Conservation (phyloP, 305 asterid genomes). For the Plantago coronopus region DNA sequence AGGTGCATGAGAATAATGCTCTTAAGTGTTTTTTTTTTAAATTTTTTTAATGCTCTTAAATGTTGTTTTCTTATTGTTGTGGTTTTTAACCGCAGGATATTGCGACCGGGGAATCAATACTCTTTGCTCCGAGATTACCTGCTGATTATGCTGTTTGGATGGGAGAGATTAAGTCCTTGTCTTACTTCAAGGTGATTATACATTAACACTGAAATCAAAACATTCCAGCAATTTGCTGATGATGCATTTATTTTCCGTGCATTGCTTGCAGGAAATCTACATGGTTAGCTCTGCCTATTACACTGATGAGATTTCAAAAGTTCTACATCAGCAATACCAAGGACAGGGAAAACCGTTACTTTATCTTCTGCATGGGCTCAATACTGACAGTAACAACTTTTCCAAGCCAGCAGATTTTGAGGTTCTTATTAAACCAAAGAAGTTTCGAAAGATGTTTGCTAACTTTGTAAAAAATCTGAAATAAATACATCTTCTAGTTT, state of each 20-base stretch:
- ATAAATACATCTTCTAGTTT: no score
- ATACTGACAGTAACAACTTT: constrained; percentile 76
- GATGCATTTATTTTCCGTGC: constrained; percentile 21
- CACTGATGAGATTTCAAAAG: constrained; percentile 69
- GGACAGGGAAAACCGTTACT: constrained; percentile 70
- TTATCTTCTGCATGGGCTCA: constrained; percentile 84
- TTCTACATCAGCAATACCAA: constrained; percentile 51
- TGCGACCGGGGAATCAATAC: constrained; percentile 69
- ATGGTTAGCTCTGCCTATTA: constrained; percentile 53
- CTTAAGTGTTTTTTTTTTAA: no score
- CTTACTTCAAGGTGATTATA: constrained; percentile 70
- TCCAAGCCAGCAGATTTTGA: constrained; percentile 83
- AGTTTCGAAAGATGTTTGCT: neutral
- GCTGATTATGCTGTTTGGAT: constrained; percentile 86
- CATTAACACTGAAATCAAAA: constrained; percentile 3
- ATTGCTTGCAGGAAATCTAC: constrained; percentile 64
- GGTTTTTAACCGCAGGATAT: constrained; percentile 53
- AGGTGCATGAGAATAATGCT: constrained; percentile 13
- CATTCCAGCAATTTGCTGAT: constrained; percentile 15
- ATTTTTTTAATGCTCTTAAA: constrained; percentile 4
- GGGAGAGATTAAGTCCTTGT: constrained; percentile 75
- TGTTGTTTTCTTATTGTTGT: constrained; percentile 19
- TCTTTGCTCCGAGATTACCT: constrained; percentile 85
- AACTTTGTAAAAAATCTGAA: no score
- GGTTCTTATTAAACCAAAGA: constrained; percentile 37